A percentile compares a stretch with the other conserved stretches of the same genome.
These are phyloP conservation scores for Cercospora sp. DNA, from an alignment of 2,329 filamentous ascomycete species.

Conservation along the genomic window DNA sequence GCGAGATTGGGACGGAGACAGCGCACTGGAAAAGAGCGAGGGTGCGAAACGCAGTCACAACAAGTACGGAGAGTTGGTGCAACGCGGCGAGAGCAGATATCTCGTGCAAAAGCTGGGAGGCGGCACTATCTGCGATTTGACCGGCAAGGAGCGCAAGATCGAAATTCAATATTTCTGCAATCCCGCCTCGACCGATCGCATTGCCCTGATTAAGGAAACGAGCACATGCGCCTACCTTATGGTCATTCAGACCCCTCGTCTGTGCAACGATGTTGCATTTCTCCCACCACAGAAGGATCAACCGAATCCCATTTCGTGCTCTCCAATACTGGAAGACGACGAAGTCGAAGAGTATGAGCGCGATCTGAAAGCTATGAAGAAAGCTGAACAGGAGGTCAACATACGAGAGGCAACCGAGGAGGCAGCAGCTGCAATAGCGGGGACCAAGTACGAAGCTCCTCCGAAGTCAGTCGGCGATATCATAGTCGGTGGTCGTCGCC, in stretches of 20 bases:
- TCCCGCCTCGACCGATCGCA: constrained; percentile 71
- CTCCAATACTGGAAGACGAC: constrained; percentile 64
- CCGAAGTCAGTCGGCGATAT: constrained; percentile 55
- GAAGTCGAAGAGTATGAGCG: constrained; percentile 44
- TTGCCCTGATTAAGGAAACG: constrained; percentile 90
- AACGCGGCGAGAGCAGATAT: constrained; percentile 81
- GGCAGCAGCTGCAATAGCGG: constrained; percentile 36
- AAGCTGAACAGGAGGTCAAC: constrained; percentile 25
- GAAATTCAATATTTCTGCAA: constrained; percentile 83
- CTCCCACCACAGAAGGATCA: constrained; percentile 74
- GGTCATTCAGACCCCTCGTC: constrained; percentile 83
- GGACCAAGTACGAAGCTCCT: constrained; percentile 6
- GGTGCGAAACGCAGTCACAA: constrained; percentile 42
- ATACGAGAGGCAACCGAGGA: constrained; percentile 30
- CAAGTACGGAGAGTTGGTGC: constrained; percentile 56
- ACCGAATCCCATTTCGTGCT: constrained; percentile 75
- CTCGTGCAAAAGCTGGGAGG: constrained; percentile 78
- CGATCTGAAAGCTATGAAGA: constrained; percentile 28
- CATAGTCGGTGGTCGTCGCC: constrained; percentile 57
- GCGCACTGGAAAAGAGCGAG: constrained; percentile 34
- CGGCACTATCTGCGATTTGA: constrained; percentile 84
- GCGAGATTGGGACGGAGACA: constrained; percentile 31
- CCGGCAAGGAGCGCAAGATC: constrained; percentile 75
- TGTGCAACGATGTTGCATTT: constrained; percentile 87
- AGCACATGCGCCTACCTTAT: constrained; percentile 90